Evolutionary conservation across 2,329 filamentous ascomycete genomes (phyloP), one percentile per base, ranked within the genome.

Genomic region (Xylaria sp.): DNA sequence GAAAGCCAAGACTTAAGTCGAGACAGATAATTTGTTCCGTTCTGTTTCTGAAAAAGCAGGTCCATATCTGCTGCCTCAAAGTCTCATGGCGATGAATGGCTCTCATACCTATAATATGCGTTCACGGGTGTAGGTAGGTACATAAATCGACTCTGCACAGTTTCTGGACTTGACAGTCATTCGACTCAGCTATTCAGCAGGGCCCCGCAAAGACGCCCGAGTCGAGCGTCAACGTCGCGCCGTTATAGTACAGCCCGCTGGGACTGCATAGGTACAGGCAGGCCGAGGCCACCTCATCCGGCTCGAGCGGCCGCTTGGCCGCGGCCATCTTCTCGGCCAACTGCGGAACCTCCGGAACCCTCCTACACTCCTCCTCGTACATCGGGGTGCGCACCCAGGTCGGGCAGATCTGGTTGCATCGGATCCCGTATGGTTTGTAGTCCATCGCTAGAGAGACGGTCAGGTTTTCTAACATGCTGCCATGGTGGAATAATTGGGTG

Each of bases 251-350:
- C 7, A 61, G 52, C 4, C 54, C 38, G 17, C 34, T 39, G 11
- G 59, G 60, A 20, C 44, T 63, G 47, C 60, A 64, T 1, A 64
- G 58, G 24, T 64, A 64, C 18, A 63, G 17, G 45, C 59, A 64
- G 20, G 61, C 61, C 2, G 57, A 54, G 8, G 61, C 61, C 1
- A 63, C 55, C 21, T 65, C 59, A 41, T 63, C 60, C 5, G 63
- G 57, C 37, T 63, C 61, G 8, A 65, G 56, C 1, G 60, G 16
- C 8, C 63, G 49, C 39, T 60, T 59, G 7, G 55, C n/a, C 34
- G 57, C 7, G 8, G 54, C 50, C 17, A 62, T 1, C 4, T 48
- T 50, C 11, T 62, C 39, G 4, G 62, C 17, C 0, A 59, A 9
- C 20, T 56, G 18, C 1, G 47, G 49, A 7, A 45, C 52, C 9